These are phyloP conservation scores for Melanogaster broomeanus DNA, from an alignment of 768 basidiomycete genomes.

Conservation along the genomic window DNA sequence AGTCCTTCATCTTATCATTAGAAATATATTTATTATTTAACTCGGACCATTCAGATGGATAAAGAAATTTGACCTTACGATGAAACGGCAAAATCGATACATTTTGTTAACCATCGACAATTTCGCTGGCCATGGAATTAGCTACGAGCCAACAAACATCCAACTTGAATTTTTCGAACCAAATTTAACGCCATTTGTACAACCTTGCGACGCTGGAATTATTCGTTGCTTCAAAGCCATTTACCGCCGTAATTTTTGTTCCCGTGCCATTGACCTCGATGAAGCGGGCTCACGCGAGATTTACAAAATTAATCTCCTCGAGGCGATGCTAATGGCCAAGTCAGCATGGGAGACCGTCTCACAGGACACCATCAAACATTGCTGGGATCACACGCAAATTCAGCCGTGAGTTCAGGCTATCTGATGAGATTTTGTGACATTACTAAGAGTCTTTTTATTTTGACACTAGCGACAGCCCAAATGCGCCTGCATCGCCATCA, in stretches of 20 bases:
- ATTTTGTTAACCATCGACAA: conserved; percentile 8
- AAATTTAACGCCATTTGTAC: conserved; percentile 2
- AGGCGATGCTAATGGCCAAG: conserved; percentile 34
- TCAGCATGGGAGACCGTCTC: conserved; percentile 32
- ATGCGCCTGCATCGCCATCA: not conserved
- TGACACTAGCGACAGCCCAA: not conserved
- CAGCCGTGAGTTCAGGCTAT: not conserved
- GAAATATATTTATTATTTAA: too few species aligned
- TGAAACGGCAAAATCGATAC: conserved; percentile 5
- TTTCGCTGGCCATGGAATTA: conserved; percentile 2
- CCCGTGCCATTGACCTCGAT: conserved; percentile 31
- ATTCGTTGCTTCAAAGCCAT: conserved; percentile 23
- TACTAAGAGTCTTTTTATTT: not conserved
- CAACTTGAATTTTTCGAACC: conserved; percentile 1
- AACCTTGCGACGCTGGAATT: conserved; percentile 4
- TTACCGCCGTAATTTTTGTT: conserved; percentile 25
- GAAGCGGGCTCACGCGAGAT: conserved; percentile 29
- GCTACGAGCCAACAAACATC: not conserved
- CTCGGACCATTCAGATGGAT: conserved; percentile 20
- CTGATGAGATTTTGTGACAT: not conserved
- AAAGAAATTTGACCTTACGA: conserved; percentile 19
- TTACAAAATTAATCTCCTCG: conserved; percentile 38
- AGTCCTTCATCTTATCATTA: too few species aligned
- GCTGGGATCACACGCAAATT: conserved; percentile 37
- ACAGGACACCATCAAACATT: conserved; percentile 32